Evolutionary conservation across 2,329 filamentous ascomycete species (phyloP), one percentile per base, ranked within the genome.

Genomic region (Truncatella angustata): DNA sequence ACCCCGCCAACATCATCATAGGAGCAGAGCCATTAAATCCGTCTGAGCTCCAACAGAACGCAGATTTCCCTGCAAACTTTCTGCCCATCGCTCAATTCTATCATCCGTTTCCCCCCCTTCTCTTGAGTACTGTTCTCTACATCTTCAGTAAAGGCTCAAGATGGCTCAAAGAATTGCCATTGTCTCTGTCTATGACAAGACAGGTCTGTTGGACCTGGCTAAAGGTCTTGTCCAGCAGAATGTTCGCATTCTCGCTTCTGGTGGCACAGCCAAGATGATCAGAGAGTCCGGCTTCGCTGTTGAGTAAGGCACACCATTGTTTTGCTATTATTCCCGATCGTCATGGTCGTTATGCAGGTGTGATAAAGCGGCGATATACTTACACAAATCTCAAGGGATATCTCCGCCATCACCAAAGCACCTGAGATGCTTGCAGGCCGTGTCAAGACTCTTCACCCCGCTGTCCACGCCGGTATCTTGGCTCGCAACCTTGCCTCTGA

Each of bases 161-260:
- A 74, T 74, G 72, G 64, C 62, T 55, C 81, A 83, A 68, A 78
- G 81, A 68, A 82, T 81, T 79, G 94, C 94, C 61, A 97, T 99
- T 68, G 82, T 99, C 70, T 97, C 93, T 60, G 94, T 97, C 78
- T 97, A 94, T 71, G 91, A 99, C 82, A 99, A 99, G 86, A 97
- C 93, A 52, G 94, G 92, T 55, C 83, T 96, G 60, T 77, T 97
- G 61, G 92, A 97, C 74, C 81, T 97, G 63, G 91, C 91, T 65
- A 96, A 96, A 75, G 91, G 91, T 63, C 84, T 97, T 47, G 82
- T 89, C 67, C 84, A 93, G 79, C 84, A 95, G 68, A 87, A 94
- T 84, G 89, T 96, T 62, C 89, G 91, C 62, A 87, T 99, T 60
- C 82, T 99, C 53, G 94, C 94, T 50, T 97, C 93, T 53, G 94